Base-by-base conservation (phyloP, 2,329 filamentous ascomycete species). In the Exophiala sp. region DNA sequence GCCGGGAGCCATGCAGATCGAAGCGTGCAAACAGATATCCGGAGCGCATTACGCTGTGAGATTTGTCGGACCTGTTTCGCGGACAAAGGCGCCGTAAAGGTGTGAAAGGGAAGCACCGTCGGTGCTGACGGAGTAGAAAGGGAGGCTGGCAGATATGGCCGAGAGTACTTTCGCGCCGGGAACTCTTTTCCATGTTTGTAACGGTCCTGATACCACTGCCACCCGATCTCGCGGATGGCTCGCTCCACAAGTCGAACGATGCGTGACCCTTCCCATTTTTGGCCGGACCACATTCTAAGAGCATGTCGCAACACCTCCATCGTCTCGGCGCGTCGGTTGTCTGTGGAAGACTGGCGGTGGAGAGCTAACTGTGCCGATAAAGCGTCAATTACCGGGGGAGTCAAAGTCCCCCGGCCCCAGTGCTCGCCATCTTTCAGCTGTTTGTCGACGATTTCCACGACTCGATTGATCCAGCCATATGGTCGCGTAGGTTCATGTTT, bases 81-180 rank as follows among this genome's bases (percentile, higher is more conserved):
- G 5, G 88, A 89, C 58, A 98, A 74, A 0, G 93, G 93, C 58
- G 87, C 95, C 1, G 93, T 98, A 63, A 98, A 98, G 0, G 93
- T 97, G 66, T 98, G 93, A 64, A 98, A 98, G 0, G 93, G 93
- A 1, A 98, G 75, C 1, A 98, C 90, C 0, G 93, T 98, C 2
- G 93, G 93, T 4, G 93, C 91, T 23, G 86, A 82, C 2, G 93
- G 93, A 8, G 95, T 78, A 1, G 85, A 79, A 24, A 98, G 73
- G 35, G 77, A 78, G 2, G 75, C 68, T 2, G 91, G 93, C 9
- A 95, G 72, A 52, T 81, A 82, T 9, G 88, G 86, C 44, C 93
- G 76, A 27, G 73, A 70, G 65, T 96, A 96, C 58, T 71, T 75
- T 9, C 75, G 75, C 5, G 70, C 59, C 2, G 78, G 69, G 18